Evolutionary conservation across 192 early-diverging fungal genomes (phyloP).

Genomic region (Endogone sp.): DNA sequence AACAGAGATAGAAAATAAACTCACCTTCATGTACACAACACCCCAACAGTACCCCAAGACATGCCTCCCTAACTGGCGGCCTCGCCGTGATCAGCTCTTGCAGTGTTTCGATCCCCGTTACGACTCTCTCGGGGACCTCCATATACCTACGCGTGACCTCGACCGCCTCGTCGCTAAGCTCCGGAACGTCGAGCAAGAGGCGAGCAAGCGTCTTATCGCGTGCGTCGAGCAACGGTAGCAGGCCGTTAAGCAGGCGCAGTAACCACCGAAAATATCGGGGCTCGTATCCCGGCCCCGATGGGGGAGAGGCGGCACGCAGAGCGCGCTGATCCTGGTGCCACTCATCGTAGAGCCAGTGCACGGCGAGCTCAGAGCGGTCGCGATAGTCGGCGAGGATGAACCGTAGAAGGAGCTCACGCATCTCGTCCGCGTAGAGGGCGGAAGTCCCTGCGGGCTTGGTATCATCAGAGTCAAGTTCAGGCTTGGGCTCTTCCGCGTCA

Average conservation of each 20-base stretch:
- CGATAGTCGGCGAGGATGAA: background rate
- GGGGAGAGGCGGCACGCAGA: background rate
- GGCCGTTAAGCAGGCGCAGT: conserved; percentile 20
- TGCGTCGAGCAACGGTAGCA: conserved; percentile 47
- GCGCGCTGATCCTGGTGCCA: conserved; percentile 24
- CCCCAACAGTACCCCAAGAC: conserved; percentile 51
- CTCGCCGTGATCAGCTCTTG: conserved; percentile 54
- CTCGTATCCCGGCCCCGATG: conserved; percentile 24
- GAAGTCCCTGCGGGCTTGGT: background rate
- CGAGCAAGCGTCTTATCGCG: conserved; percentile 70
- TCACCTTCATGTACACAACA: conserved; percentile 38
- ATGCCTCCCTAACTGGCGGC: conserved; percentile 44
- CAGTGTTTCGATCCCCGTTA: conserved; percentile 49
- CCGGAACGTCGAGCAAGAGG: conserved; percentile 75
- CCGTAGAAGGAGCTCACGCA: background rate
- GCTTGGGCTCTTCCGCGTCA: conserved; percentile 18
- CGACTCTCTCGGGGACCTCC: conserved; percentile 32
- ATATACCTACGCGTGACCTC: conserved; percentile 47
- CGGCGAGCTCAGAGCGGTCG: conserved; percentile 48
- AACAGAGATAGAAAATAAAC: background rate
- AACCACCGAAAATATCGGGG: conserved; percentile 34
- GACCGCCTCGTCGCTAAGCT: conserved; percentile 56
- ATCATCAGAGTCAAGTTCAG: background rate
- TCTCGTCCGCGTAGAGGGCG: background rate
- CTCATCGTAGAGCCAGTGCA: conserved; percentile 76